Conservation (phyloP, 768 basidiomycete species). For the Leucosporidium yakuticum region DNA sequence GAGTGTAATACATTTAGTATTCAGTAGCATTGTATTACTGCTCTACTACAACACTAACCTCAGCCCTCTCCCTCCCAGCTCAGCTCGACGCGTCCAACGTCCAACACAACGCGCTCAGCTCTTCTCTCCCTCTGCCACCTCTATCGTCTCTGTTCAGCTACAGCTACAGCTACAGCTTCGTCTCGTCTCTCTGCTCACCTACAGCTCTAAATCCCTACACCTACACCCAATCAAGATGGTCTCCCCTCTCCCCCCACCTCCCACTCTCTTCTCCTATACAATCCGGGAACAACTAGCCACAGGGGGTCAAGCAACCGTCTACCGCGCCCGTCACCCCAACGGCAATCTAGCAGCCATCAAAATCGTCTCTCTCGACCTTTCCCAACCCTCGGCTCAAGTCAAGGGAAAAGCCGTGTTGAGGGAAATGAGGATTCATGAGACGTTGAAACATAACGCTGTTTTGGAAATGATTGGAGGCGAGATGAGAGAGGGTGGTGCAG, state of each 20-base stretch:
- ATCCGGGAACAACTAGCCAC: conserved; percentile 23
- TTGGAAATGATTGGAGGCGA: conserved; percentile 66
- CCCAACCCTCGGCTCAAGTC: background rate
- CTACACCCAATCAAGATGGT: too few relatives aligned
- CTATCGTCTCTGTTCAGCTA: too few relatives aligned
- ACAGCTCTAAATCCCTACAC: too few relatives aligned
- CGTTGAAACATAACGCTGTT: conserved; percentile 69
- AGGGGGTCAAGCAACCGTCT: conserved; percentile 30
- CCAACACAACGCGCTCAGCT: too few relatives aligned
- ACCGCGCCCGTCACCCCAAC: conserved; percentile 19
- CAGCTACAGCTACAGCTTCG: too few relatives aligned
- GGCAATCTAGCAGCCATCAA: conserved; percentile 35
- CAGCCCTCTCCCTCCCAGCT: too few relatives aligned
- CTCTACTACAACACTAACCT: too few relatives aligned
- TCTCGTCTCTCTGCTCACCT: too few relatives aligned
- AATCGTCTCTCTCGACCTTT: conserved; percentile 19
- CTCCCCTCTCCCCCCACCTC: background rate
- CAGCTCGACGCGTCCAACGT: too few relatives aligned
- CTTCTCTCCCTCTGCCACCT: too few relatives aligned
- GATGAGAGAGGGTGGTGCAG: conserved; percentile 12
- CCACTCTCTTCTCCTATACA: conserved; percentile 1
- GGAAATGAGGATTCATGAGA: conserved; percentile 82
- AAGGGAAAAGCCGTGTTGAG: conserved; percentile 78
- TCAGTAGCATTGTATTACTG: too few relatives aligned
- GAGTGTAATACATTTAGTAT: too few relatives aligned